These are phyloP conservation scores for Paulinella micropora DNA, from an alignment of 78 protist species.

Conservation along the genomic window DNA sequence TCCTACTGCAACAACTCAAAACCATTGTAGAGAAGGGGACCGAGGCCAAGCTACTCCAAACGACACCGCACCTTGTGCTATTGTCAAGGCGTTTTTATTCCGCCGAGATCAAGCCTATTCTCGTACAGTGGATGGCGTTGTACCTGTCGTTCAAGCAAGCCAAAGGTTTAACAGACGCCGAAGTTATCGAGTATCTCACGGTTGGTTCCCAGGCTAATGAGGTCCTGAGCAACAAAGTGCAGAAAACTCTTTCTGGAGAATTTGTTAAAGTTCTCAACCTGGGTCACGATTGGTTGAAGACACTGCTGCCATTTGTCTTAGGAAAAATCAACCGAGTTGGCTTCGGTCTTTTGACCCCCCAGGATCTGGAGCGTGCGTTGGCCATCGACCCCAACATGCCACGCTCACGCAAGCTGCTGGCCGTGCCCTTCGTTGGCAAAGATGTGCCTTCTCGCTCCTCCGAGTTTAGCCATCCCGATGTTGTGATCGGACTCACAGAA, in stretches of 20 bases:
- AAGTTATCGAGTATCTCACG: too few species aligned
- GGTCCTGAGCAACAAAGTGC: too few species aligned
- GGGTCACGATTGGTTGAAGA: constrained; percentile 9
- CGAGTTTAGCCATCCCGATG: constrained; percentile 28
- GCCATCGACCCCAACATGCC: constrained; percentile 24
- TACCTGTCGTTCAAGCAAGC: too few species aligned
- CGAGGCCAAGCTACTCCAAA: too few species aligned
- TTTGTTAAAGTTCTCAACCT: constrained; percentile 18
- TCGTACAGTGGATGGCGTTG: constrained; percentile 32
- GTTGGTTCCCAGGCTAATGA: too few species aligned
- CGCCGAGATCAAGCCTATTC: not conserved
- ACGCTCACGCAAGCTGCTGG: constrained; percentile 16
- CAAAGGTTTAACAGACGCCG: too few species aligned
- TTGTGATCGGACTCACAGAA: constrained; percentile 16
- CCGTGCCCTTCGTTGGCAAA: constrained; percentile 28
- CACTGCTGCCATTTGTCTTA: constrained; percentile 11
- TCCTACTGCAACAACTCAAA: too few species aligned
- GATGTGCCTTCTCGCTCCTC: constrained; percentile 22
- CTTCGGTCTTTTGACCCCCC: constrained; percentile 11
- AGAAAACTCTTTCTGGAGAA: not conserved
- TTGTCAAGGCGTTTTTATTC: not conserved
- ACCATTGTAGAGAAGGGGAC: too few species aligned
- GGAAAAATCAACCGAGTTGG: constrained; percentile 29
- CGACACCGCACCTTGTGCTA: not conserved
- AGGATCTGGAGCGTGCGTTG: not conserved